These are phyloP conservation scores for Alternaria triticina DNA, from an alignment of 2,329 filamentous ascomycete species.

Conservation along the genomic window DNA sequence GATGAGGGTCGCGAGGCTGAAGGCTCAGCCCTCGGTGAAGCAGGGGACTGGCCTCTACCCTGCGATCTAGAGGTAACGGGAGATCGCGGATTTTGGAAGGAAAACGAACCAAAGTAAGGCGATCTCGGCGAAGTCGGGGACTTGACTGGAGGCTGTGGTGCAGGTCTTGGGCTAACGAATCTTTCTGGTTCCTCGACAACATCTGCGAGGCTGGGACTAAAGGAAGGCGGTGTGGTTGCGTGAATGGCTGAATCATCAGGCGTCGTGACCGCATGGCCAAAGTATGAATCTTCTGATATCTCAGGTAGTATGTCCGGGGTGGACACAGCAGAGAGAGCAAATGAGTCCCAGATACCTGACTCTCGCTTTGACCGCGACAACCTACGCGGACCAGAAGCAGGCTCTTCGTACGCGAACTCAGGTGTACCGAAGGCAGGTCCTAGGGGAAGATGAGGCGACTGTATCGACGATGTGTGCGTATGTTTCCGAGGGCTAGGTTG, in stretches of 20 bases:
- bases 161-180: conserved; percentile 43
- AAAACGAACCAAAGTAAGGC: conserved; percentile 36
- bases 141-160: conserved; percentile 38
- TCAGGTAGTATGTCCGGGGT: conserved; percentile 27
- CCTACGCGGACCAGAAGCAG: neutral
- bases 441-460: conserved; percentile 45
- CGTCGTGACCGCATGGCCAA: conserved; percentile 52
- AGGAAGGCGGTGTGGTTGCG: conserved; percentile 47
- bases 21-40: conserved; percentile 29
- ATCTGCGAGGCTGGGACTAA: conserved; percentile 47
- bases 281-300: conserved; percentile 39
- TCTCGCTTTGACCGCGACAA: conserved; percentile 32
- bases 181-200: conserved; percentile 47
- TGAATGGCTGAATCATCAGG: conserved; percentile 50
- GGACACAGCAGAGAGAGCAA: conserved; percentile 26
- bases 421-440: conserved; percentile 26
- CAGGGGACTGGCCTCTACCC: conserved; percentile 29
- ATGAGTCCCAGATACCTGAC: conserved; percentile 43
- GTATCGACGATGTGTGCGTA: conserved; percentile 47
- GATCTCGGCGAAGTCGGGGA: conserved; percentile 34
- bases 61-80: conserved; percentile 20
- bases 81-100: conserved; percentile 34
- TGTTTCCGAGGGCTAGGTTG: conserved; percentile 54
- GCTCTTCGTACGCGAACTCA: conserved; percentile 17
- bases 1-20: conserved; percentile 41